Conservation (phyloP, 2,329 filamentous ascomycete genomes). For the Fusarium sp. region DNA sequence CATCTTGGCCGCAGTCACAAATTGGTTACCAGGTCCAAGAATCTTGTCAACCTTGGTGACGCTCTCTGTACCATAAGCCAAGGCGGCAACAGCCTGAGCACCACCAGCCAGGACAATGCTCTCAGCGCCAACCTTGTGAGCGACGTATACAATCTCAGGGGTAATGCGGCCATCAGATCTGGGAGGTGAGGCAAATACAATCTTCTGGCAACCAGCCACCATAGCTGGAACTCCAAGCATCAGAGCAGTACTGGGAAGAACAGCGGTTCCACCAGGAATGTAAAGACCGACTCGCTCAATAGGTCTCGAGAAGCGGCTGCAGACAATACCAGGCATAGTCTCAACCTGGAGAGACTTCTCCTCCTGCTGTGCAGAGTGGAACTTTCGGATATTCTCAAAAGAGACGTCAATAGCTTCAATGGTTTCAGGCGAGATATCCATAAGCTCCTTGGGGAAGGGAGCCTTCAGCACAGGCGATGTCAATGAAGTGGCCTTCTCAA, state of each 20-base stretch:
- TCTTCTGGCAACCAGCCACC: constrained; percentile 96
- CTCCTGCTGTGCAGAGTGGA: constrained; percentile 92
- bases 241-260: constrained; percentile 94
- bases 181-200: constrained; percentile 92
- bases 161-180: constrained; percentile 89
- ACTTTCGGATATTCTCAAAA: constrained; percentile 92
- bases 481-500: constrained; percentile 93
- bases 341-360: constrained; percentile 85
- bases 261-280: constrained; percentile 93
- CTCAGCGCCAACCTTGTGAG: constrained; percentile 95
- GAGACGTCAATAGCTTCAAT: constrained; percentile 92
- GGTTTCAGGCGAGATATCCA: constrained; percentile 86
- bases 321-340: constrained; percentile 97
- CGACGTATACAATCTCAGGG: constrained; percentile 96
- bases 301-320: constrained; percentile 89
- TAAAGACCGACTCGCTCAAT: constrained; percentile 98
- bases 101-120: constrained; percentile 96
- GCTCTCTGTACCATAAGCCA: constrained; percentile 96
- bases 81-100: constrained; percentile 92
- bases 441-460: constrained; percentile 85
- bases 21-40: constrained; percentile 95
- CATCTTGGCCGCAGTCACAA: constrained; percentile 99
- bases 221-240: constrained; percentile 98
- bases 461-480: constrained; percentile 89
- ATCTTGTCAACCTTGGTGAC: constrained; percentile 99